Evolutionary conservation across 1,284 basidiomycete species (phyloP), one percentile per base, ranked within the genome.

Genomic region (Leccinum subspadiceum): DNA sequence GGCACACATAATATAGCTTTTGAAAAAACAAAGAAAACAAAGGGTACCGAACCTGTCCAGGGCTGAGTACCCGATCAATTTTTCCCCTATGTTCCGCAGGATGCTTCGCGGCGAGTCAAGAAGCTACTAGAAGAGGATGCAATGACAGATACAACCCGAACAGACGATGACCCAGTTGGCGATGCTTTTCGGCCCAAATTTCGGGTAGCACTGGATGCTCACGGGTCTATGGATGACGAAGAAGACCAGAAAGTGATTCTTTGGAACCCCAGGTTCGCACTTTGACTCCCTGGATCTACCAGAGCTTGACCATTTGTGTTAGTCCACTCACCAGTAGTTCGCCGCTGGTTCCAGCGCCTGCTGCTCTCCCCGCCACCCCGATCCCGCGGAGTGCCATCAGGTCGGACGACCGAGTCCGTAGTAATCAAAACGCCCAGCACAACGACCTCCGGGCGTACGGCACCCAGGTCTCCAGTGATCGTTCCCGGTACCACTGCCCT

Each of bases 121-220:
- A 59, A 62, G 46, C 26, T 26, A 26, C 20, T 66, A 2, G 87
- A 89, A 24, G 85, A 84, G n/a, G 90, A 91, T 59, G 79, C 80
- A n/a, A 82, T 84, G 69, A 88, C 87, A 2, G 87, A 88, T 62
- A 79, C 79, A 39, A 88, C 84, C 12, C 82, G 82, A 54, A 90
- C 89, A 3, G 91, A 93, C 54, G 92, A 94, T 63, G 94, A 95
- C 69, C 85, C 89, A 0, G 83, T 96, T 53, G 82, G 85, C 48
- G 83, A 89, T 31, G 93, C 90, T 2, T 26, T 26, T 26, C 26
- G 26, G 26, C 26, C 26, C 26, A 26, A 26, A 26, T 93, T 96
- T 78, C 75, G 88, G 29, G 78, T 85, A 56, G 83, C 78, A 2
- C 69, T 87, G 26, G 79, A 79, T 48, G 78, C 77, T 22, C 74